Evolutionary conservation across 2,329 filamentous ascomycete genomes (phyloP).

Genomic region (Catunica adiposa): DNA sequence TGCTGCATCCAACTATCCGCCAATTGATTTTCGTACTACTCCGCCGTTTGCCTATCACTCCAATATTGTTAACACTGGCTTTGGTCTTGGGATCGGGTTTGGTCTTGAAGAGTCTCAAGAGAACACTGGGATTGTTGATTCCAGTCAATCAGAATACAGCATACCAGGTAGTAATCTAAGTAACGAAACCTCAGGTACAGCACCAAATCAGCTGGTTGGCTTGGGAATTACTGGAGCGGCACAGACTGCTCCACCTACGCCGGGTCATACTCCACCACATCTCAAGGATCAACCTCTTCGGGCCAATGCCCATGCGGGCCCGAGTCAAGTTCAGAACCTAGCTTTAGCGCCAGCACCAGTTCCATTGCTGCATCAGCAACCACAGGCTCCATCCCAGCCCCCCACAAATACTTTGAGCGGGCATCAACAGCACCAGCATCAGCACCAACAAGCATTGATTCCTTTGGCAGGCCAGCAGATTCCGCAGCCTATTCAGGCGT

Average conservation of each 20-base stretch:
- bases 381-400: slow-evolving; percentile 2
- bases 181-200: not conserved
- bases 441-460: too few species aligned
- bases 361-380: not conserved
- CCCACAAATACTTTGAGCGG: not conserved
- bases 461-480: not conserved
- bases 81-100: not conserved
- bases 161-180: not conserved
- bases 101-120: not conserved
- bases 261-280: slow-evolving; percentile 9
- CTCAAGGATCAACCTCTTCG: not conserved
- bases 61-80: not conserved
- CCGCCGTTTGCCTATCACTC: not conserved
- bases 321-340: not conserved
- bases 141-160: not conserved
- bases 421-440: not conserved
- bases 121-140: too few species aligned
- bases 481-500: not conserved
- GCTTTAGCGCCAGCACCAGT: not conserved
- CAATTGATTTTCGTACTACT: not conserved
- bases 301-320: not conserved
- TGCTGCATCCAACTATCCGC: not conserved
- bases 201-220: not conserved
- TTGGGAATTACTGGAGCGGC: slow-evolving; percentile 2
- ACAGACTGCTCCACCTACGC: slow-evolving; percentile 8